Percentiles rank a stretch among this genome's conserved stretches.
Conservation (phyloP, 352 stramenopile species). For the Phytophthora quininea region DNA sequence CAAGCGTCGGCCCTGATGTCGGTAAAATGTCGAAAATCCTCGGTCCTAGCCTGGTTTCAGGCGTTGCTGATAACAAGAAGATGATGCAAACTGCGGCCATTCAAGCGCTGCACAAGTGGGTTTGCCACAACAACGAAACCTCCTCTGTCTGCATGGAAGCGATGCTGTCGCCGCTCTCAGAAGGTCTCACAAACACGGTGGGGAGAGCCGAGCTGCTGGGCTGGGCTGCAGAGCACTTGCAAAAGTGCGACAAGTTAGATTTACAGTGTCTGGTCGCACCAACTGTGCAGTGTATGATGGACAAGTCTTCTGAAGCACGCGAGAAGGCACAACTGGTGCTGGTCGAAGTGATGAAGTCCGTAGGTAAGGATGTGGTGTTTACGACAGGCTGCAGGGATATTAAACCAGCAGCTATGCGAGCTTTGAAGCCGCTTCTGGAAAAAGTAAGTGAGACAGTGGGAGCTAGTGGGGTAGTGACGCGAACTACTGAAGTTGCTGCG, state of each 20-base stretch:
- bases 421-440: slow-evolving; percentile 83
- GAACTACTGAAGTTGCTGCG: slow-evolving; percentile 4
- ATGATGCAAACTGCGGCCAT: slow-evolving; percentile 81
- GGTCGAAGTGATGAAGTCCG: slow-evolving; percentile 81
- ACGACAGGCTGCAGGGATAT: slow-evolving; percentile 80
- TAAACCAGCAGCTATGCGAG: slow-evolving; percentile 86
- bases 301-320: slow-evolving; percentile 84
- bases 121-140: slow-evolving; percentile 76
- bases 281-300: slow-evolving; percentile 82
- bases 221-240: slow-evolving; percentile 75
- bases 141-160: slow-evolving; percentile 73
- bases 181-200: slow-evolving; percentile 78
- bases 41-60: slow-evolving; percentile 65
- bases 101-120: slow-evolving; percentile 85
- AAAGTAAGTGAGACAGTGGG: slow-evolving; percentile 68
- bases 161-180: slow-evolving; percentile 65
- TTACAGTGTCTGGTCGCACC: slow-evolving; percentile 67
- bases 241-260: slow-evolving; percentile 71
- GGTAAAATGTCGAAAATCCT: slow-evolving; percentile 85
- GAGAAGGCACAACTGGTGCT: slow-evolving; percentile 84
- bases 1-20: slow-evolving; percentile 79
- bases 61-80: slow-evolving; percentile 90
- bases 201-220: slow-evolving; percentile 77
- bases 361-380: slow-evolving; percentile 76
- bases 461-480: slow-evolving; percentile 16